phyloP scores from a whole-genome alignment of 2,329 filamentous ascomycete genomes.

The Nemania sp. region DNA sequence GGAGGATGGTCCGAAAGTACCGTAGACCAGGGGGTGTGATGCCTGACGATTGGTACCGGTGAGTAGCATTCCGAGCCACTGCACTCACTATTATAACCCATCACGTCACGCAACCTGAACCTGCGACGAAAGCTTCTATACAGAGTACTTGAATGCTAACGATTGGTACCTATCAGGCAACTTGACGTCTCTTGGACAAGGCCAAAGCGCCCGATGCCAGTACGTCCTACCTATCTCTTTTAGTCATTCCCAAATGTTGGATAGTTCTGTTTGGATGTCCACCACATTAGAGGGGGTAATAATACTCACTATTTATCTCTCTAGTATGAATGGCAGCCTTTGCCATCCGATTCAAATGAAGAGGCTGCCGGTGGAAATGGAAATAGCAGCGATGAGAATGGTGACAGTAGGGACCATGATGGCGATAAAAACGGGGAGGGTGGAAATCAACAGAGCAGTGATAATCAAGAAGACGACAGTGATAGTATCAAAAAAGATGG shows the following conservation, averaged over 20 bases:
- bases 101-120: too few relatives aligned
- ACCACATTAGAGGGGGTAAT: too few relatives aligned
- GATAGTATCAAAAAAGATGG: too few relatives aligned
- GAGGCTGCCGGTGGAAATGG: too few relatives aligned
- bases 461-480: too few relatives aligned
- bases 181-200: conserved; percentile 17
- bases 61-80: not conserved
- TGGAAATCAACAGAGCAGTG: too few relatives aligned
- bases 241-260: not conserved
- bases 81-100: too few relatives aligned
- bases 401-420: not conserved
- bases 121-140: too few relatives aligned
- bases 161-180: not conserved
- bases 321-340: conserved; percentile 1
- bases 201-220: conserved; percentile 4
- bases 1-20: not conserved
- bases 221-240: not conserved
- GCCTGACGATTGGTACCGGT: conserved; percentile 2
- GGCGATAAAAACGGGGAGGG: not conserved
- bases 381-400: not conserved
- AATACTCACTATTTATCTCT: not conserved
- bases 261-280: not conserved
- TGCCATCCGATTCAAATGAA: too few relatives aligned
- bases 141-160: not conserved
- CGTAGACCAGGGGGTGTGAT: not conserved